Conservation (phyloP, 495 filamentous ascomycete species). For the Aspergillus nidulans region DNA sequence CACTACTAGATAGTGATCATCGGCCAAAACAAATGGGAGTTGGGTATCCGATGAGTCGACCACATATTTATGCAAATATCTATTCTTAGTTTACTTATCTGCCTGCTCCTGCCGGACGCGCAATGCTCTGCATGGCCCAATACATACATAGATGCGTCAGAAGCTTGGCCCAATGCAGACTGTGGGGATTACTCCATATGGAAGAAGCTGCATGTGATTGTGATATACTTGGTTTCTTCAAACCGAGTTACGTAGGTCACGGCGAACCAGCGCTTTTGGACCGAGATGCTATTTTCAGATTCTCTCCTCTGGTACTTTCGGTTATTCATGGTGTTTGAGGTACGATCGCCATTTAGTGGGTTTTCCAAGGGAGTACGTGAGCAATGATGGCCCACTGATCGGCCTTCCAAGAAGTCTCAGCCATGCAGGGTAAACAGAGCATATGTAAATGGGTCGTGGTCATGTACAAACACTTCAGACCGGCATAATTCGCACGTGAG, state of each 20-base stretch:
- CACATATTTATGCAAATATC: neutral
- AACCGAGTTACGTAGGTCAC: neutral
- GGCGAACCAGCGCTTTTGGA: neutral
- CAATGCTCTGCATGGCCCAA: neutral
- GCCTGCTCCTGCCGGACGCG: neutral
- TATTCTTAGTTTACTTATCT: constrained; percentile 2
- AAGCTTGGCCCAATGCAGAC: neutral
- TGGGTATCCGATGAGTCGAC: neutral
- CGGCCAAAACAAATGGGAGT: too few relatives aligned
- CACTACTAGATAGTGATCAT: too few relatives aligned
- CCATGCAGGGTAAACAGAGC: constrained; percentile 4
- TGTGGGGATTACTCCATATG: too few relatives aligned
- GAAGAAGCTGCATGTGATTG: neutral
- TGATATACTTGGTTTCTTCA: neutral
- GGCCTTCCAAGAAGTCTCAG: neutral
- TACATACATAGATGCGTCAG: neutral
- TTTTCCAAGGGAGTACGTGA: neutral
- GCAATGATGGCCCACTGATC: too few relatives aligned
- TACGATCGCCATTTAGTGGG: neutral
- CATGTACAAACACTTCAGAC: neutral
- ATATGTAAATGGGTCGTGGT: constrained; percentile 5
- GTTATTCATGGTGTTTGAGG: neutral
- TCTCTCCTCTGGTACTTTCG: neutral
- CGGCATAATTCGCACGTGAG: neutral
- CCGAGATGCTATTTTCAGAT: neutral